These are phyloP conservation scores for Mucor irregularis DNA, from an alignment of 371 early-diverging fungal genomes.

Conservation along the genomic window DNA sequence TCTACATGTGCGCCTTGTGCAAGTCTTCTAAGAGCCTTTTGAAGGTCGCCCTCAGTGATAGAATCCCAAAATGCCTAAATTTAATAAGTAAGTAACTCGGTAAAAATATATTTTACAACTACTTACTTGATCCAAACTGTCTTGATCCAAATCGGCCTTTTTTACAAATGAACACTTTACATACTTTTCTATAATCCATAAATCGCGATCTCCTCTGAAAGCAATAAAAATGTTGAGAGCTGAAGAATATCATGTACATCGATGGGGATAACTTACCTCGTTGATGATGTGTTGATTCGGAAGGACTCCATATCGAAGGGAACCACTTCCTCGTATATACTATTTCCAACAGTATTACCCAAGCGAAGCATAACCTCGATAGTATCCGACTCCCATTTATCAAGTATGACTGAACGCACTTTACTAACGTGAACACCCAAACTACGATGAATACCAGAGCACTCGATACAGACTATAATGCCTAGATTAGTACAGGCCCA, in stretches of 20 bases:
- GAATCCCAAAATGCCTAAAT: constrained; percentile 59
- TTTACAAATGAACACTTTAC: constrained; percentile 64
- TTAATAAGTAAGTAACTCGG: background rate
- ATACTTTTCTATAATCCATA: constrained; percentile 78
- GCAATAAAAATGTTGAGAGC: background rate
- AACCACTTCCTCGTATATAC: constrained; percentile 66
- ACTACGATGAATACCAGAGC: constrained; percentile 96
- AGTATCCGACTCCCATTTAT: constrained; percentile 86
- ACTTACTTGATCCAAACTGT: constrained; percentile 26
- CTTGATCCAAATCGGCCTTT: constrained; percentile 24
- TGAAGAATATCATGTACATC: background rate
- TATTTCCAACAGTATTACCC: constrained; percentile 78
- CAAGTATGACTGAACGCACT: constrained; percentile 82
- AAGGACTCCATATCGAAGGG: constrained; percentile 41
- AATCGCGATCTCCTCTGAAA: constrained; percentile 66
- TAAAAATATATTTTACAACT: no score
- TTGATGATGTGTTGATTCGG: constrained; percentile 29
- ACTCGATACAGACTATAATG: constrained; percentile 93
- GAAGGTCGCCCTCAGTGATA: constrained; percentile 55
- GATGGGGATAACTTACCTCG: constrained; percentile 16
- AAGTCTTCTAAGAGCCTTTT: constrained; percentile 58
- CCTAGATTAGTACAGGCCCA: constrained; percentile 97
- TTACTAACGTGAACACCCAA: constrained; percentile 92
- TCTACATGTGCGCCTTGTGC: constrained; percentile 80
- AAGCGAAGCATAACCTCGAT: constrained; percentile 79